Evolutionary conservation across 2,329 filamentous ascomycete genomes (phyloP).

Genomic region (Diaporthe sp.): DNA sequence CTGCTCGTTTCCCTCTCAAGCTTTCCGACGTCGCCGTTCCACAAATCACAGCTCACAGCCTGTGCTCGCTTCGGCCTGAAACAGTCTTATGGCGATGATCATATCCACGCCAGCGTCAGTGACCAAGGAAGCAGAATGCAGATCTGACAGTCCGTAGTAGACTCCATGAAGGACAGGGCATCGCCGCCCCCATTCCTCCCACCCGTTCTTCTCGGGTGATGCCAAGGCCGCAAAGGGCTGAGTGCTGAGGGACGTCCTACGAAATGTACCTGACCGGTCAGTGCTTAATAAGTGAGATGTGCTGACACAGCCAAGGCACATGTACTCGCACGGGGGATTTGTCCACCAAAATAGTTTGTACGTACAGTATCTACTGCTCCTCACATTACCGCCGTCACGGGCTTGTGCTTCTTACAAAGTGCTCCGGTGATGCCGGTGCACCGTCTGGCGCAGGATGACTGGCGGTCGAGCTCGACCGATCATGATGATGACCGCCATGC

Average conservation of each 20-base stretch:
- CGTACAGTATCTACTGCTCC: background rate
- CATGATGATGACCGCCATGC: background rate
- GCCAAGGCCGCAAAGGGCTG: slow-evolving; percentile 4
- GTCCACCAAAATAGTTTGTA: background rate
- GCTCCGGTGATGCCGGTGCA: slow-evolving; percentile 9
- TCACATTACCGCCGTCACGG: slow-evolving; percentile 16
- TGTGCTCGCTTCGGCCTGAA: slow-evolving; percentile 35
- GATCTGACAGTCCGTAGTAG: slow-evolving; percentile 14
- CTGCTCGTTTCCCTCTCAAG: slow-evolving; percentile 12
- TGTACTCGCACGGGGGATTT: background rate
- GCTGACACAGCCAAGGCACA: slow-evolving; percentile 23
- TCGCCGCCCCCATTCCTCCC: background rate
- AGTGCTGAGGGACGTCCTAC: background rate
- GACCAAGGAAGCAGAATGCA: background rate
- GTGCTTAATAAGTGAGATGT: slow-evolving; percentile 23
- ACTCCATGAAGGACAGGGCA: background rate
- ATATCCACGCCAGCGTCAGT: slow-evolving; percentile 3
- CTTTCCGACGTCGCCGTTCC: slow-evolving; percentile 28
- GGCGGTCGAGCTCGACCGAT: background rate
- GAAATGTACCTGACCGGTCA: slow-evolving; percentile 22
- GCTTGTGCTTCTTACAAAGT: background rate
- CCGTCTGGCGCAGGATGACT: background rate
- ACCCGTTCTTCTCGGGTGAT: background rate
- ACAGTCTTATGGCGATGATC: slow-evolving; percentile 34
- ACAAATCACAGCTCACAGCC: slow-evolving; percentile 29